These are phyloP conservation scores for Perkinsus chesapeaki DNA, from an alignment of 169 alveolate species.

Conservation along the genomic window DNA sequence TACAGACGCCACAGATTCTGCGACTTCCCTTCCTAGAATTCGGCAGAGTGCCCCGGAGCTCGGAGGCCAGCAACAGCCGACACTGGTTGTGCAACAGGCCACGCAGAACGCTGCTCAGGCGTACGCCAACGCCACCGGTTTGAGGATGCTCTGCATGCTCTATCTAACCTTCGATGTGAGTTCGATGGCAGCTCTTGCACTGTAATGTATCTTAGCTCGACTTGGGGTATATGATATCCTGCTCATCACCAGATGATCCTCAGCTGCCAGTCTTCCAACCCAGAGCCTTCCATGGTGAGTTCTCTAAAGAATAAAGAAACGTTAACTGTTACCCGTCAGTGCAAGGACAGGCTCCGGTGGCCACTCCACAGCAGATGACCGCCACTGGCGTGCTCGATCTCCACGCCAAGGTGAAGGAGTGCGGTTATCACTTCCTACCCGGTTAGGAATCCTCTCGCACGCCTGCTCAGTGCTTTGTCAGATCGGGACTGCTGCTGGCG, in stretches of 20 bases:
- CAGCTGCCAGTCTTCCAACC: background rate
- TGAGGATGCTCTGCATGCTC: background rate
- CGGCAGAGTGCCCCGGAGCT: background rate
- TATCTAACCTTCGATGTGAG: background rate
- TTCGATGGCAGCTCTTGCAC: background rate
- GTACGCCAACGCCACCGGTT: background rate
- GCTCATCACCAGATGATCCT: background rate
- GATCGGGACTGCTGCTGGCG: background rate
- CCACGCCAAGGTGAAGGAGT: background rate
- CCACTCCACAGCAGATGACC: background rate
- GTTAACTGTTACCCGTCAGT: too few relatives aligned
- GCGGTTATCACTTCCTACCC: background rate
- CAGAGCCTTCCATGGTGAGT: background rate
- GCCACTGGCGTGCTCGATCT: background rate
- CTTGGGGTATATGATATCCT: background rate
- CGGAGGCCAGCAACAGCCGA: background rate
- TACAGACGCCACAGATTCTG: background rate
- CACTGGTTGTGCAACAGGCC: background rate
- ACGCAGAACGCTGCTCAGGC: background rate
- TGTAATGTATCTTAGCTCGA: background rate
- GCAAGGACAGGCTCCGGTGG: background rate
- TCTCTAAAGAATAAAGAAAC: too few relatives aligned
- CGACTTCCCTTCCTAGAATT: background rate
- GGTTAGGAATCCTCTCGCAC: background rate
- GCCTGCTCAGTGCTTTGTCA: background rate